A percentile compares a stretch with the other conserved stretches of the same genome.
These are phyloP conservation scores for Gossypium australe DNA, from an alignment of 345 rosid genomes.

Conservation along the genomic window DNA sequence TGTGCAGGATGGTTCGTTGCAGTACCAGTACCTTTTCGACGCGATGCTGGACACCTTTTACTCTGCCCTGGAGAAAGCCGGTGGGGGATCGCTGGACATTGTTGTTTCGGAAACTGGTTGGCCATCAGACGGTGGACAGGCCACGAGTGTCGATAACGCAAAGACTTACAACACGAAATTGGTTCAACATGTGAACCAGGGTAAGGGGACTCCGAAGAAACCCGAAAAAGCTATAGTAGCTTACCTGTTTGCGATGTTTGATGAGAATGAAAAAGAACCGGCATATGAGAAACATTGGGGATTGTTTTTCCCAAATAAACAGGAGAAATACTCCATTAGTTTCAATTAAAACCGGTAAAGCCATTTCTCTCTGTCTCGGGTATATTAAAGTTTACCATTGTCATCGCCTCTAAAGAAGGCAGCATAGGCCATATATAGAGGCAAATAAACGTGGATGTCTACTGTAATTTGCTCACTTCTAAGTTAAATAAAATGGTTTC, in stretches of 20 bases:
- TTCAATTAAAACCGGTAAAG: neutral
- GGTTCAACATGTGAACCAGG: slow-evolving; percentile 17
- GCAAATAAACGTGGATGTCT: too few relatives aligned
- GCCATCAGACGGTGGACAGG: slow-evolving; percentile 20
- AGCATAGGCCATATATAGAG: too few relatives aligned
- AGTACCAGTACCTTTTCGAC: slow-evolving; percentile 16
- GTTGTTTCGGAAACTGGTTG: slow-evolving; percentile 29
- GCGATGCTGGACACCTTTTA: slow-evolving; percentile 14
- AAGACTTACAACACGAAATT: slow-evolving; percentile 18
- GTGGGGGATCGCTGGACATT: slow-evolving; percentile 13
- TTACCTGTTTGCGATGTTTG: slow-evolving; percentile 24
- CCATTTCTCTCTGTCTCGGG: neutral
- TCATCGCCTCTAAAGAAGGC: too few relatives aligned
- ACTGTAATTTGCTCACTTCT: too few relatives aligned
- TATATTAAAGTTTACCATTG: neutral
- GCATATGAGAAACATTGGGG: slow-evolving; percentile 11
- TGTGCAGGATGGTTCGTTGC: slow-evolving; percentile 22
- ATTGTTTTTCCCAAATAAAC: neutral
- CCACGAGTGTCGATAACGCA: slow-evolving; percentile 18
- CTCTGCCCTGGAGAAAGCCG: slow-evolving; percentile 20
- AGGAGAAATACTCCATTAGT: neutral
- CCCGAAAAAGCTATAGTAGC: slow-evolving; percentile 21
- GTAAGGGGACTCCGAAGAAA: slow-evolving; percentile 25
- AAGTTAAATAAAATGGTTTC: too few relatives aligned
- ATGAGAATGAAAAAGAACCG: slow-evolving; percentile 6